Evolutionary conservation across 305 asterid species (phyloP).

Genomic region (Solanum aculeatissimum): DNA sequence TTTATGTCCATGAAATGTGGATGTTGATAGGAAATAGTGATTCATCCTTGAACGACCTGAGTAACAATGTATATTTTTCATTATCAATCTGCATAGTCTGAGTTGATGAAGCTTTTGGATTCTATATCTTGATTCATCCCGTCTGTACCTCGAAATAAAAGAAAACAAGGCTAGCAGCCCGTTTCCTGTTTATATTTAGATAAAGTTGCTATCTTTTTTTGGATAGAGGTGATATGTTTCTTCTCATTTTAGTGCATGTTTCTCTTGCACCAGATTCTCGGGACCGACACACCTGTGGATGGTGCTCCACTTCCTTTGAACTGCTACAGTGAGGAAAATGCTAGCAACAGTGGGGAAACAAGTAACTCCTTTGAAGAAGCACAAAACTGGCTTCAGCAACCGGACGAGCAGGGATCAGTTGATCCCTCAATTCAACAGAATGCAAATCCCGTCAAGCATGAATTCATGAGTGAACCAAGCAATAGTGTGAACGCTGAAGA

Average conservation of each 20-base stretch:
- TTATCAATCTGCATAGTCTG: background rate
- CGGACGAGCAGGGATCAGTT: constrained; percentile 21
- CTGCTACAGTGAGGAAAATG: constrained; percentile 31
- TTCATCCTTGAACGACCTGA: background rate
- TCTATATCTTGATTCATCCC: background rate
- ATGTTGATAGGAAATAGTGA: background rate
- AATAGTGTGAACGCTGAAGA: constrained; percentile 29
- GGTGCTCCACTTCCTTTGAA: constrained; percentile 27
- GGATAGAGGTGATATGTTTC: background rate
- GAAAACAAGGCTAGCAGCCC: background rate
- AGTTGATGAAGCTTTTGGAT: background rate
- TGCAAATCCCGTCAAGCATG: constrained; percentile 44
- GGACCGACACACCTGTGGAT: constrained; percentile 21
- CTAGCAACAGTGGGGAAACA: background rate
- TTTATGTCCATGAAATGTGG: background rate
- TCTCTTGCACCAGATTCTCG: constrained; percentile 3
- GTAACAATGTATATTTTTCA: background rate
- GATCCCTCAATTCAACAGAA: constrained; percentile 16
- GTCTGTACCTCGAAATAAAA: background rate
- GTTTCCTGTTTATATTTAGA: background rate
- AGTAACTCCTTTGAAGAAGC: background rate
- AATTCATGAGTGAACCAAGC: constrained; percentile 71
- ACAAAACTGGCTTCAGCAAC: constrained; percentile 14
- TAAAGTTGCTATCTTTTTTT: background rate
- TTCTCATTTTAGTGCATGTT: background rate